phyloP scores from a whole-genome alignment of 192 early-diverging fungal species.

The Jimgerdemannia flammicorona region DNA sequence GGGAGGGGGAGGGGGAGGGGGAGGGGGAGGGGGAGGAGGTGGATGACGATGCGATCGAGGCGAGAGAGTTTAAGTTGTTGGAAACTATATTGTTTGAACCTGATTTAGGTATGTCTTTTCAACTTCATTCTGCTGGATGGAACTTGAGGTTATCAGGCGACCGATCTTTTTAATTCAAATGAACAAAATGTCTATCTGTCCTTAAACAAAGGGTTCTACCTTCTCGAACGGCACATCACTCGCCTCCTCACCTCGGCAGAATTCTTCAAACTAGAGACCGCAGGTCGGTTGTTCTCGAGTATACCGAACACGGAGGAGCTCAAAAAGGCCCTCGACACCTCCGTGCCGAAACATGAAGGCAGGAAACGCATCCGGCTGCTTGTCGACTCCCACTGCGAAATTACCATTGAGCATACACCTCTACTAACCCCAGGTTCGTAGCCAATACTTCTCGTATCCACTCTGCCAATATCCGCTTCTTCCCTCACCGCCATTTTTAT shows the following conservation, averaged over 20 bases:
- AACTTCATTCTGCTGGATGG: no score
- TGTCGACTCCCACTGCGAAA: not conserved
- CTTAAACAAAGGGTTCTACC: conserved; percentile 8
- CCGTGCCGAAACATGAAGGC: not conserved
- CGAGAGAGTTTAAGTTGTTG: not conserved
- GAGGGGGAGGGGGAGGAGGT: not conserved
- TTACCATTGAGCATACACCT: conserved; percentile 14
- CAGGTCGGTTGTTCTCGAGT: not conserved
- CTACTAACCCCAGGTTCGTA: conserved; percentile 1
- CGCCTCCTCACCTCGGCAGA: conserved; percentile 1
- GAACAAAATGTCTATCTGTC: no score
- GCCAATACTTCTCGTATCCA: not conserved
- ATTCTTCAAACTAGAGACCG: not conserved
- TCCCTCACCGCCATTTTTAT: not conserved
- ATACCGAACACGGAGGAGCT: not conserved
- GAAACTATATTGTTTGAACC: not conserved
- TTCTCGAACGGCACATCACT: conserved; percentile 11
- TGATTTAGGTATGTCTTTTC: not conserved
- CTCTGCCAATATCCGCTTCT: not conserved
- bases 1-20: conserved; percentile 29
- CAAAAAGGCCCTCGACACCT: not conserved
- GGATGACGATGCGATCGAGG: not conserved
- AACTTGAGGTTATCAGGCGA: not conserved
- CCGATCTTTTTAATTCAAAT: no score
- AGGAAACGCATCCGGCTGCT: conserved; percentile 9